Base-by-base conservation (phyloP, 495 filamentous ascomycete species). In the Penicillium odoratum region DNA sequence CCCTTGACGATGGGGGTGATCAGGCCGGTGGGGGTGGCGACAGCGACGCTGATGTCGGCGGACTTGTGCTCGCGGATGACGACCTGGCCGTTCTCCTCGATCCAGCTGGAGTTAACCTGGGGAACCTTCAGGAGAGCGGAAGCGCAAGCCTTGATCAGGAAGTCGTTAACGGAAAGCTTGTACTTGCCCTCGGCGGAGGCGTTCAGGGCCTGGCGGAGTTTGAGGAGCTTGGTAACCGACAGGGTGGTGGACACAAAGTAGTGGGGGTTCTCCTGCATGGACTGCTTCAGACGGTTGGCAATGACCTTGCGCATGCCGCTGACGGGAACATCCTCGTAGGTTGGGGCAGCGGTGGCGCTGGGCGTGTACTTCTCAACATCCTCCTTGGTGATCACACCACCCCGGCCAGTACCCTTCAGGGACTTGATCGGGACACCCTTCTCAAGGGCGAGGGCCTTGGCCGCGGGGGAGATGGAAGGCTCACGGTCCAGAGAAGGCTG, bases 81-180 rank as follows among this genome's bases (percentile, higher is more conserved):
- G 33, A 79, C 69, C 67, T 86, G 78, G 55, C 91, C 92, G 65
- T 88, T 89, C 55, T 80, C 76, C 73, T 89, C 88, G 53, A 83
- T 87, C 93, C 95, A 98, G 69, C 89, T 90, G 54, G 91, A 93
- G 83, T 98, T 98, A 74, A 95, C 95, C 56, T 88, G 84, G 9
- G 94, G 94, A 29, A 97, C 92, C 82, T 95, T 97, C 77, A 88
- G 87, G 68, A 87, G 90, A 52, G 94, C 95, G 57, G 88, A 80
- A 53, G 85, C 91, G 48, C 92, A 88, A 48, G 95, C 94, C 83
- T 99, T 99, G 82, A 99, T 89, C 40, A 99, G 81, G 84, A 99
- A 99, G 78, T 99, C 94, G 73, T 99, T 99, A 76, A 99, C 89
- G 15, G 92, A 97, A 34, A 99, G 91, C 84, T 96, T 98, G 85